Percentiles rank a stretch among this genome's conserved stretches.
Conservation (phyloP, 2,329 filamentous ascomycete genomes). For the Colletotrichum sp. region DNA sequence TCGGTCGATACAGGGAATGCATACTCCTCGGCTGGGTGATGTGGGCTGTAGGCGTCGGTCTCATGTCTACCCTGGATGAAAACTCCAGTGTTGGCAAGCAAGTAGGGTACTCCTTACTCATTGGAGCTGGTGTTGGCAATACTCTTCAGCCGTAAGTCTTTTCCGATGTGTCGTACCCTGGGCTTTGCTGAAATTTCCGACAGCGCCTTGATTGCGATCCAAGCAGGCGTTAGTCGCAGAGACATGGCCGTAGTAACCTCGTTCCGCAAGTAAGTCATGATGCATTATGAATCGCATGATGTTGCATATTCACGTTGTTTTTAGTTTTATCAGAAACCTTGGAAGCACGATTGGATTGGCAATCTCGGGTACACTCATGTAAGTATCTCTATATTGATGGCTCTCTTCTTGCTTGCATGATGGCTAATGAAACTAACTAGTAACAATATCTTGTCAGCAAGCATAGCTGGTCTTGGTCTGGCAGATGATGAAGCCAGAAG, state of each 20-base stretch:
- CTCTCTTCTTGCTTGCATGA: background rate
- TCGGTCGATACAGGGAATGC: conserved; percentile 57
- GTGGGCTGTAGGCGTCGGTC: conserved; percentile 57
- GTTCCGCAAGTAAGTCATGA: conserved; percentile 41
- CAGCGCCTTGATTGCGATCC: conserved; percentile 56
- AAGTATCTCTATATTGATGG: background rate
- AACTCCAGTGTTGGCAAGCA: conserved; percentile 55
- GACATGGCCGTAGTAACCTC: conserved; percentile 51
- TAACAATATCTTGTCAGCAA: conserved; percentile 40
- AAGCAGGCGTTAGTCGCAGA: conserved; percentile 57
- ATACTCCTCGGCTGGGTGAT: conserved; percentile 59
- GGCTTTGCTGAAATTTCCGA: background rate
- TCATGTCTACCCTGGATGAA: conserved; percentile 57
- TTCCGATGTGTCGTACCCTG: background rate
- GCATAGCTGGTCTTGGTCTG: conserved; percentile 31
- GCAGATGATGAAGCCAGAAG: conserved; percentile 25
- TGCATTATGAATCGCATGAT: background rate
- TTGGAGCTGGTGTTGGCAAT: conserved; percentile 56
- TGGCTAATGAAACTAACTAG: conserved; percentile 24
- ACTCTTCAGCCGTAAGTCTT: conserved; percentile 52
- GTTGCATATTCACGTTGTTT: background rate
- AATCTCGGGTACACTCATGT: conserved; percentile 44
- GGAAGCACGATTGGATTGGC: conserved; percentile 44
- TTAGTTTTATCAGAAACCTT: conserved; percentile 44
- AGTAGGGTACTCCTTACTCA: conserved; percentile 58